A percentile compares a stretch with the other conserved stretches of the same genome.
Conservation (phyloP, 2,329 filamentous ascomycete genomes). For the Aaosphaeria pasadenensis region DNA sequence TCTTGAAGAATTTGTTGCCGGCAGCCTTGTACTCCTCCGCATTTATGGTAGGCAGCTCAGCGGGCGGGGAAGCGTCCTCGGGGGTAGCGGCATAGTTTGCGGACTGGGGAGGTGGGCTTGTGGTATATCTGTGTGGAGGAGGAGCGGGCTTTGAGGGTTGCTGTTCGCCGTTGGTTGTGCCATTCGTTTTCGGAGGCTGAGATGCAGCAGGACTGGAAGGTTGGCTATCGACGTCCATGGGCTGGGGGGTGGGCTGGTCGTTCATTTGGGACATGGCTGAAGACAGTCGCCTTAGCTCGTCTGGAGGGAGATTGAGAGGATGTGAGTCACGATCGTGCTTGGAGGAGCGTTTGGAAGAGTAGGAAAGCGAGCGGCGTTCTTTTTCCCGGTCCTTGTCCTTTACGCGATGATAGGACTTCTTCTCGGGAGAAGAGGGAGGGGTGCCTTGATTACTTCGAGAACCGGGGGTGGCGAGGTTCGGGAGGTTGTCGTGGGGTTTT, state of each 20-base stretch:
- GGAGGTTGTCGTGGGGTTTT: conserved; percentile 20
- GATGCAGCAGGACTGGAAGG: conserved; percentile 47
- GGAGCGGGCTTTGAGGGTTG: conserved; percentile 57
- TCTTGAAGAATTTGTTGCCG: conserved; percentile 97
- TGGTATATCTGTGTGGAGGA: conserved; percentile 64
- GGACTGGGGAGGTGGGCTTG: conserved; percentile 47
- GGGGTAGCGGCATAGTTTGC: conserved; percentile 37
- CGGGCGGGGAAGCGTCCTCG: conserved; percentile 37
- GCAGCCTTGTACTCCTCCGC: conserved; percentile 89
- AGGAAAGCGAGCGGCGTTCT: conserved; percentile 25
- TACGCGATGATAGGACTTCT: conserved; percentile 30
- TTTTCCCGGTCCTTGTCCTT: conserved; percentile 28
- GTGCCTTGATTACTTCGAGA: conserved; percentile 20
- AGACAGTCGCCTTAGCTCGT: conserved; percentile 77
- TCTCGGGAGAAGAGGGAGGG: conserved; percentile 38
- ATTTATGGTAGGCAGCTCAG: conserved; percentile 59
- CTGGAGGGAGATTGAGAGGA: conserved; percentile 84
- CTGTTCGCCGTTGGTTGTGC: conserved; percentile 42
- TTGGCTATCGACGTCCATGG: conserved; percentile 77
- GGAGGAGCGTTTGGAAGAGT: conserved; percentile 37
- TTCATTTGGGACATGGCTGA: conserved; percentile 61
- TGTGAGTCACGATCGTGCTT: conserved; percentile 67
- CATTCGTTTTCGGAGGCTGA: conserved; percentile 48
- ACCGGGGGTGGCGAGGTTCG: conserved; percentile 17
- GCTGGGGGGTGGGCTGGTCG: conserved; percentile 55